Conservation (phyloP, 2,329 filamentous ascomycete species). For the Penicillium sp. region DNA sequence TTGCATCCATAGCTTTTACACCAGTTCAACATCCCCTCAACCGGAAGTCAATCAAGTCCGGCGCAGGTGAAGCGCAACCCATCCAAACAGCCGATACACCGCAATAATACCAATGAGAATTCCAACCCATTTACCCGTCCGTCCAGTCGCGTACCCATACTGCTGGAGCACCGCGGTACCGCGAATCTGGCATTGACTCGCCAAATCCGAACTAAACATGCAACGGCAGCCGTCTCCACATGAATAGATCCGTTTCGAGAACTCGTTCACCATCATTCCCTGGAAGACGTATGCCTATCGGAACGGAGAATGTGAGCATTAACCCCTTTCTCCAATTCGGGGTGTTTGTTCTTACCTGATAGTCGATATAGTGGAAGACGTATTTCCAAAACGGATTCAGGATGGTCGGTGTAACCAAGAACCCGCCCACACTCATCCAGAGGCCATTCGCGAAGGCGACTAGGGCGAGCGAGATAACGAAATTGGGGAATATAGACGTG, state of each 20-base stretch:
- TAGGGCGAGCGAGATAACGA: conserved; percentile 78
- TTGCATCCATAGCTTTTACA: background rate
- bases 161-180: conserved; percentile 72
- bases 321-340: too few species aligned
- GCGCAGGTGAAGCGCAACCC: conserved; percentile 59
- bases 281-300: conserved; percentile 75
- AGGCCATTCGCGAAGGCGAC: conserved; percentile 86
- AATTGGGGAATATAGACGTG: conserved; percentile 74
- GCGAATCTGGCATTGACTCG: conserved; percentile 69
- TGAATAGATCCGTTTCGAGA: conserved; percentile 66
- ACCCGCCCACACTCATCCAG: conserved; percentile 87
- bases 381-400: conserved; percentile 87
- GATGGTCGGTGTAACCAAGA: conserved; percentile 73
- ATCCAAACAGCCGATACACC: conserved; percentile 73
- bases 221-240: conserved; percentile 69
- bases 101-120: conserved; percentile 78
- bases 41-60: background rate
- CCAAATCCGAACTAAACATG: conserved; percentile 71
- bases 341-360: conserved; percentile 59
- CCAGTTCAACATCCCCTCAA: background rate
- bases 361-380: conserved; percentile 87
- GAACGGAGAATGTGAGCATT: conserved; percentile 2
- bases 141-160: conserved; percentile 71
- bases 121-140: conserved; percentile 72
- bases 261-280: conserved; percentile 94